Evolutionary conservation across 148 eudicot species (phyloP), one percentile per base, ranked within the genome.

Genomic region (Mesembryanthemum crystallinum): DNA sequence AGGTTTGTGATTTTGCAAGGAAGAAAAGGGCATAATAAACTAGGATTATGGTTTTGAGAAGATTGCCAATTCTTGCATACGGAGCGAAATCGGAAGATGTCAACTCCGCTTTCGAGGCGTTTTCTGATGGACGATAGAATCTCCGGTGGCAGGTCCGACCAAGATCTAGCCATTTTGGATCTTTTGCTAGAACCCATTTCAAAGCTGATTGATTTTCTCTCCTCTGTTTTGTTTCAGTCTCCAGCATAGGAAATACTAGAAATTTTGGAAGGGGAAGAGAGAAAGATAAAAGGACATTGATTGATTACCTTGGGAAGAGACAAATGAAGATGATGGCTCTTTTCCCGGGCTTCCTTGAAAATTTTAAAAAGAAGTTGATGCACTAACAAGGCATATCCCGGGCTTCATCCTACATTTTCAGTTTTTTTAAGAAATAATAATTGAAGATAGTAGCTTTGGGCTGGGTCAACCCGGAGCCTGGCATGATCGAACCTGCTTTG

Each of bases 51-150:
- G 64, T n/a, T 33, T 32, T 54, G 32, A 21, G 47, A 57, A 20
- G 64, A 32, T 35, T 64, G 62, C 74, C 74, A 71, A 20, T 71
- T 71, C 35, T 33, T 55, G 42, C 73, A 71, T 4, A 71, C 43
- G 37, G 73, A 52, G 11, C 62, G 73, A 33, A 33, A 52, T 51
- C 61, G 37, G 5, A 30, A 7, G 58, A 71, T 20, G 62, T 71
- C 73, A 35, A 54, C 6, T 17, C 37, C 9, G 30, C 63, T 55
- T 55, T 10, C 18, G 28, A 71, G 64, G 47, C 45, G 64, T 21
- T 57, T 33, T 33, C 20, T 9, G 29, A 71, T 71, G 20, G 62
- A 29, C 1, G 62, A 20, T 59, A 71, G 64, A 10, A 55, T 11
- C 54, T 54, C 74, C 20, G 74, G 11, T 13, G 63, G 63, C 8